Percentiles rank a stretch among this genome's conserved stretches.
Evolutionary conservation across 352 stramenopile genomes (phyloP).

Genomic region (Bremia lactucae): DNA sequence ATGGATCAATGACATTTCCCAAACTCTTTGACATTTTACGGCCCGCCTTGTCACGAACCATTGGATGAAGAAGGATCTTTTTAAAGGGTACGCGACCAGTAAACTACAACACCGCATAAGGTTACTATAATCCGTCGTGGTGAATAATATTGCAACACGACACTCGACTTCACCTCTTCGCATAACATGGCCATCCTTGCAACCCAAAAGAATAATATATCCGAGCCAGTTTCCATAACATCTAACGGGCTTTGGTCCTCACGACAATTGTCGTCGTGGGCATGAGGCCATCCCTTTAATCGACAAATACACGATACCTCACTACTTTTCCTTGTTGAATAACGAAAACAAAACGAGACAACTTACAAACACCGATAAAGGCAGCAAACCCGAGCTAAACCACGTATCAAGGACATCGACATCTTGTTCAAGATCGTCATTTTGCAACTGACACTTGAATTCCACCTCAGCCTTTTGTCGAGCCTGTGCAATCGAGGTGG

Average conservation of each 20-base stretch:
- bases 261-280: slow-evolving; percentile 36
- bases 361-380: slow-evolving; percentile 66
- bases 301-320: slow-evolving; percentile 28
- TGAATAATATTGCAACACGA: background rate
- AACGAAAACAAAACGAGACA: background rate
- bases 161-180: slow-evolving; percentile 76
- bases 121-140: background rate
- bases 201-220: slow-evolving; percentile 99
- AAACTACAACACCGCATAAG: slow-evolving; percentile 28
- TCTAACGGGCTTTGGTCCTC: slow-evolving; percentile 34
- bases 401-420: slow-evolving; percentile 99
- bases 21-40: slow-evolving; percentile 99
- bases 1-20: slow-evolving; percentile 98
- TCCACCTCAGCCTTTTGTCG: slow-evolving; percentile 76
- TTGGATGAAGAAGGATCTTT: slow-evolving; percentile 97
- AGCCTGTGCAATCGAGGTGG: slow-evolving; percentile 85
- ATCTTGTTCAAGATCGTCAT: slow-evolving; percentile 91
- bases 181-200: slow-evolving; percentile 99
- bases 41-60: slow-evolving; percentile 99
- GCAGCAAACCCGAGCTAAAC: slow-evolving; percentile 98
- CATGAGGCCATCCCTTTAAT: slow-evolving; percentile 93
- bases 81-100: slow-evolving; percentile 95
- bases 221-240: slow-evolving; percentile 88
- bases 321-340: background rate
- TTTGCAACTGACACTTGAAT: slow-evolving; percentile 54